Base-by-base conservation (phyloP, 805 yeast genomes). In the Suhomyces pyralidae region DNA sequence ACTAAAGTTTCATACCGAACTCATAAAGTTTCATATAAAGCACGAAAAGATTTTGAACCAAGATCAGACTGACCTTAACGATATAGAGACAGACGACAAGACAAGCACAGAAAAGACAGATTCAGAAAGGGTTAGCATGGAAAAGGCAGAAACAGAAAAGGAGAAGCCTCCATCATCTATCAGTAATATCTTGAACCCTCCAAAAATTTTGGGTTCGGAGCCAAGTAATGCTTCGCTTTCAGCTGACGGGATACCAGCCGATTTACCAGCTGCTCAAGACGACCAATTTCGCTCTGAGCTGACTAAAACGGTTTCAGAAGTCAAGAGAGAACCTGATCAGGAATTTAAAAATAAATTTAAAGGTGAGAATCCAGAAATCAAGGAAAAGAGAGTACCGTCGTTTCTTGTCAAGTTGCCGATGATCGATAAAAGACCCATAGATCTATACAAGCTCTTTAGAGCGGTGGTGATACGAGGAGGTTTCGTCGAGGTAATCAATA, bases 401-500 rank as follows among this genome's bases (percentile, higher is more conserved):
- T 71, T 71, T n/a, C 55, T 59, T 19, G 45, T 65, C 25, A 83
- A 81, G 58, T 65, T 85, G 9, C 94, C 94, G 1, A 77, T 81
- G 58, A 82, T 87, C 26, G 90, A 87, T 59, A 83, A 82, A 58
- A 70, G 87, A 50, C 80, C 84, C 1, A 65, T 88, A 42, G 92
- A 88, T 67, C 69, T 88, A 34, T 88, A 76, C 65, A 73, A 81
- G 42, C 67, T 88, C 40, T 78, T 81, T 58, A 71, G 78, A 38
- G 75, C 82, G 12, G 94, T 89, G 1, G 71, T 78, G 17, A 63
- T 80, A 15, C 73, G 86, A 54, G 94, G 94, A 17, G 96, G 96
- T 0, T 84, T 76, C 62, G 74, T 76, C 9, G 74, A 68, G 9
- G 91, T 89, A n/a, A 80, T 86, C 45, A 67, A 77, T 51, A 79